Conservation (phyloP, 1,139 yeast genomes). For the Waltiozyma sp. region DNA sequence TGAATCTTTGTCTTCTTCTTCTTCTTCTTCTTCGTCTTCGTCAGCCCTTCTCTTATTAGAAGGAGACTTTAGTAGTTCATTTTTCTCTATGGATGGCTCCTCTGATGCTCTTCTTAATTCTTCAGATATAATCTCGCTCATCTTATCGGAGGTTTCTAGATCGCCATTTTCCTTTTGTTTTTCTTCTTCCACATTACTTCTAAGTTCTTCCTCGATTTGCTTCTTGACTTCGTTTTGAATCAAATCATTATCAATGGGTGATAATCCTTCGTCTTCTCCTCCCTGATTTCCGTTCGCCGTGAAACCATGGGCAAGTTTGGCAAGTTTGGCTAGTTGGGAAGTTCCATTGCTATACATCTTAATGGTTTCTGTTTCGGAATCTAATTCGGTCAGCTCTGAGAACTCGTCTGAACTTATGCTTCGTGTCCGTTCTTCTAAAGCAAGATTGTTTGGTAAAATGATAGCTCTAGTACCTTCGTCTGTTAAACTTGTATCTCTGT, state of each 20-base stretch:
- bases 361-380: conserved; percentile 75
- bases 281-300: neutral
- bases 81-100: neutral
- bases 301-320: conserved; percentile 8
- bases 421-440: conserved; percentile 1
- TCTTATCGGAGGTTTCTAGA: conserved; percentile 5
- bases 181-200: conserved; percentile 9
- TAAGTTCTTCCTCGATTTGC: conserved; percentile 9
- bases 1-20: too few species aligned
- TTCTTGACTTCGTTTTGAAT: conserved; percentile 13
- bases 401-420: conserved; percentile 19
- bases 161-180: conserved; percentile 3
- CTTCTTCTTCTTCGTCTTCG: neutral
- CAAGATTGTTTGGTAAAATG: neutral
- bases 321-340: conserved; percentile 30
- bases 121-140: conserved; percentile 9
- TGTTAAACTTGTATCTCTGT: neutral
- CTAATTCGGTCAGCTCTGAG: conserved; percentile 52
- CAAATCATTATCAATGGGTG: conserved; percentile 8
- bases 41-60: neutral
- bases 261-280: neutral
- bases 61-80: neutral
- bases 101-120: conserved; percentile 6
- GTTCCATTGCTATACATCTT: conserved; percentile 44
- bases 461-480: neutral